Evolutionary conservation across 176 grass and related monocot genomes (phyloP), one percentile per base, ranked within the genome.

Genomic region (Rhipidocladum racemiflorum): DNA sequence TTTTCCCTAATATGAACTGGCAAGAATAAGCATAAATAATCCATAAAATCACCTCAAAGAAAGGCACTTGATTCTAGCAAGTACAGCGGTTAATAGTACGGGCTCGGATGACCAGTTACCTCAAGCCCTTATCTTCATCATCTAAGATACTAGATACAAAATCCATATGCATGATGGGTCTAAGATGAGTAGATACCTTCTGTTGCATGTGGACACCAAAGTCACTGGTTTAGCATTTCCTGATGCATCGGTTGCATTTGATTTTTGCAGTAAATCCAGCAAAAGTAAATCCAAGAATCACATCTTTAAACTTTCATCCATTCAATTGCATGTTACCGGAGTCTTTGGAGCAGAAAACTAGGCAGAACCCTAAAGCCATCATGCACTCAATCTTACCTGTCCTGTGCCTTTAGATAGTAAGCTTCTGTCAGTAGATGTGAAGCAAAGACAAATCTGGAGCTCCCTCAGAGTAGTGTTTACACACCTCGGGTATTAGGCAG

Each of bases 141-240:
- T 61, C 34, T 27, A 74, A 62, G 18, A 71, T 65, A 1, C 23
- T 62, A 44, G 6, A 62, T 70, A 34, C 18, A 63, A 76, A 54
- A 49, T 68, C 32, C 2, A 65, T 67, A 65, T 49, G 38, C 67
- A 48, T 12, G 44, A 15, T 48, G 66, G 16, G 6, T 83, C 60
- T 56, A 83, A 77, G 1, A 27, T 16, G 45, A 76, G 49, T 49
- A 82, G 32, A 65, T 89, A 97, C 92, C 86, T 91, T 89, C 73
- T 97, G 90, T 75, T 93, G 92, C 70, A 97, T 90, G 78, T 93
- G 90, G 75, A 97, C 95, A 78, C 95, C 95, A 88, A 92, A 91
- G 85, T 97, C 95, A 79, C 90, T 91, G 46, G 90, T 76, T 94
- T 86, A 14, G 68, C 83, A 80, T 97, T 97, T 86, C 95, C 92